phyloP scores from a whole-genome alignment of 768 basidiomycete genomes.

The Mycena filopes region DNA sequence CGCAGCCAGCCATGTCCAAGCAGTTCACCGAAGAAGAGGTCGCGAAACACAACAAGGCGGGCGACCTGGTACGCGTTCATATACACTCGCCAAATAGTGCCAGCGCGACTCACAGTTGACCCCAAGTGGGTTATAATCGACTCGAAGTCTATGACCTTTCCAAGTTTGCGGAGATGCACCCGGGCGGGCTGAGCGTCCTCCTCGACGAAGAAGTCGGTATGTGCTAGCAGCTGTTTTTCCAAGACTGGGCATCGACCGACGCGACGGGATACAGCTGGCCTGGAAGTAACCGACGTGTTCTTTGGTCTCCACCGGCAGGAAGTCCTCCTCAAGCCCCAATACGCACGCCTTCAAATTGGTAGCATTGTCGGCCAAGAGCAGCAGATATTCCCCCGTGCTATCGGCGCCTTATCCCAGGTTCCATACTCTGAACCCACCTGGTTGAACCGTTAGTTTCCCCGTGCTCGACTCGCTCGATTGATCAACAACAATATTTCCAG shows the following conservation, averaged over 20 bases:
- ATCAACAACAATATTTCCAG: too few species aligned
- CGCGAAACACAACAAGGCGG: constrained; percentile 76
- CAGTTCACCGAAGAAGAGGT: constrained; percentile 51
- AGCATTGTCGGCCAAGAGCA: constrained; percentile 70
- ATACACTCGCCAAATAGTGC: background rate
- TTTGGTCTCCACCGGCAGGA: constrained; percentile 91
- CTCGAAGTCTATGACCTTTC: constrained; percentile 78
- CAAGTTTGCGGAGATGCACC: constrained; percentile 77
- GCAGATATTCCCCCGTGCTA: constrained; percentile 56
- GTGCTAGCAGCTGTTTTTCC: constrained; percentile 67
- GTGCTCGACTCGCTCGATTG: too few species aligned
- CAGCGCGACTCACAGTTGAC: background rate
- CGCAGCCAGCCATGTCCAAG: constrained; percentile 39
- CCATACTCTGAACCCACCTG: constrained; percentile 93
- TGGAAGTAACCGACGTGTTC: constrained; percentile 90
- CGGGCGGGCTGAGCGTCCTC: constrained; percentile 77
- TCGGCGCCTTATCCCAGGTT: constrained; percentile 74
- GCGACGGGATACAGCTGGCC: constrained; percentile 72
- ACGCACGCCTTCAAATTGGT: constrained; percentile 80
- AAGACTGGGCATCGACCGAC: constrained; percentile 65
- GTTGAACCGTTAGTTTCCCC: too few species aligned
- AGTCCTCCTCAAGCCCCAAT: constrained; percentile 81
- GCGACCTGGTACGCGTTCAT: constrained; percentile 70
- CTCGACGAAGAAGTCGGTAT: constrained; percentile 70
- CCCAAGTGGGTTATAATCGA: constrained; percentile 85